These are phyloP conservation scores for Mycena epipterygia DNA, from an alignment of 768 basidiomycete genomes.

Conservation along the genomic window DNA sequence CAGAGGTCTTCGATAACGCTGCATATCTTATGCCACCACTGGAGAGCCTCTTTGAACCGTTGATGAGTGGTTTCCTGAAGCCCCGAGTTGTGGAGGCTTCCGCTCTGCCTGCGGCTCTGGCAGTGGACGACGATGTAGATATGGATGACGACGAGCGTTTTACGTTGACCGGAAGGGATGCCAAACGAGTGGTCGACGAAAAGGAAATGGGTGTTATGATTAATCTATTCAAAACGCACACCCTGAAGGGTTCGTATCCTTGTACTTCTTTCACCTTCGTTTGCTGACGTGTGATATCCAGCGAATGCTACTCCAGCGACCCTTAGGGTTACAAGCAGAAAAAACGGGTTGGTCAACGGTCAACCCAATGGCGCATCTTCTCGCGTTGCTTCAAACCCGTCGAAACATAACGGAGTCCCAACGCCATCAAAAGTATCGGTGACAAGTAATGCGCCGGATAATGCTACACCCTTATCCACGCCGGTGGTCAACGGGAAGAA, in stretches of 20 bases:
- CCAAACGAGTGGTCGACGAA: conserved; percentile 57
- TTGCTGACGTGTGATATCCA: conserved; percentile 15
- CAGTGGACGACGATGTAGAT: conserved; percentile 55
- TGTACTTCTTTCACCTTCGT: conserved; percentile 10
- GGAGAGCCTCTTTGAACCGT: conserved; percentile 75
- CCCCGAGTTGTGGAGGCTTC: conserved; percentile 34
- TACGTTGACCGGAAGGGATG: conserved; percentile 31
- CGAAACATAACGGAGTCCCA: conserved; percentile 20
- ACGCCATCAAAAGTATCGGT: conserved; percentile 32
- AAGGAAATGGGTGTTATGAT: conserved; percentile 72
- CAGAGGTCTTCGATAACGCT: conserved; percentile 73
- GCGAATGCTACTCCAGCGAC: conserved; percentile 24
- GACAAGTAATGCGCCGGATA: background rate
- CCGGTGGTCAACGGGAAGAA: conserved; percentile 62
- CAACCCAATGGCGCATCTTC: conserved; percentile 22
- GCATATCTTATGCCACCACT: conserved; percentile 85
- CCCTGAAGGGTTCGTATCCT: conserved; percentile 53
- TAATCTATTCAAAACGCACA: conserved; percentile 71
- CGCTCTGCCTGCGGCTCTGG: conserved; percentile 31
- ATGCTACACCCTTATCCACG: conserved; percentile 32
- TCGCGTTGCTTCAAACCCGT: conserved; percentile 10
- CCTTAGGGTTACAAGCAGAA: background rate
- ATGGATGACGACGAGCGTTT: conserved; percentile 54
- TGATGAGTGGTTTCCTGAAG: conserved; percentile 55
- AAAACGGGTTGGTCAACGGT: conserved; percentile 29